A percentile compares a stretch with the other conserved stretches of the same genome.
These are phyloP conservation scores for Fraxinus paxiana DNA, from an alignment of 305 asterid genomes.

Conservation along the genomic window DNA sequence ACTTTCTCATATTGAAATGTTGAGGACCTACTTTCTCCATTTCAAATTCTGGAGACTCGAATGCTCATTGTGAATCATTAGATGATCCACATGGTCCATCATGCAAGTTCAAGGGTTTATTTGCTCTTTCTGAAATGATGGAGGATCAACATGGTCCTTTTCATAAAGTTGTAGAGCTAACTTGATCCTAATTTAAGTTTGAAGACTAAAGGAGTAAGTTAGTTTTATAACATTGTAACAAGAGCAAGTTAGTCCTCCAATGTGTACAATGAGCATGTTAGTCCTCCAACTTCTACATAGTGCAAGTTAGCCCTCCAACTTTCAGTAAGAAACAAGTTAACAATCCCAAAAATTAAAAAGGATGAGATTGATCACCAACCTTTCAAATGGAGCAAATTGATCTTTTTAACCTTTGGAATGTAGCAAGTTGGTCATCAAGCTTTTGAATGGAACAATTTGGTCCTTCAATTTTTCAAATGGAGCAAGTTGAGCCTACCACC, in stretches of 20 bases:
- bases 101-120: neutral
- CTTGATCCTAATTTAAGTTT: neutral
- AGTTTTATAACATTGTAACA: no score
- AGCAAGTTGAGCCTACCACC: no score
- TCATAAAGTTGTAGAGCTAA: neutral
- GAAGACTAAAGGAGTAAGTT: neutral
- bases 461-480: no score
- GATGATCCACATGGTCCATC: neutral
- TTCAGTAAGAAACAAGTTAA: neutral
- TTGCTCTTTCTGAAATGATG: neutral
- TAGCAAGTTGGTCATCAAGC: neutral
- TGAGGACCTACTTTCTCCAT: neutral
- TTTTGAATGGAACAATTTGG: no score
- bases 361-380: neutral
- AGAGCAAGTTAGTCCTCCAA: neutral
- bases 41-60: neutral
- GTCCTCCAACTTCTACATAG: neutral
- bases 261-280: no score
- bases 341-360: neutral
- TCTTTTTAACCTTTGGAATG: neutral
- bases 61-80: neutral
- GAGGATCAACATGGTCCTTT: neutral
- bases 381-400: no score
- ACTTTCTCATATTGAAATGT: no score
- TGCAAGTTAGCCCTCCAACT: neutral